These are phyloP conservation scores for Postia placenta DNA, from an alignment of 768 basidiomycete species.

Conservation along the genomic window DNA sequence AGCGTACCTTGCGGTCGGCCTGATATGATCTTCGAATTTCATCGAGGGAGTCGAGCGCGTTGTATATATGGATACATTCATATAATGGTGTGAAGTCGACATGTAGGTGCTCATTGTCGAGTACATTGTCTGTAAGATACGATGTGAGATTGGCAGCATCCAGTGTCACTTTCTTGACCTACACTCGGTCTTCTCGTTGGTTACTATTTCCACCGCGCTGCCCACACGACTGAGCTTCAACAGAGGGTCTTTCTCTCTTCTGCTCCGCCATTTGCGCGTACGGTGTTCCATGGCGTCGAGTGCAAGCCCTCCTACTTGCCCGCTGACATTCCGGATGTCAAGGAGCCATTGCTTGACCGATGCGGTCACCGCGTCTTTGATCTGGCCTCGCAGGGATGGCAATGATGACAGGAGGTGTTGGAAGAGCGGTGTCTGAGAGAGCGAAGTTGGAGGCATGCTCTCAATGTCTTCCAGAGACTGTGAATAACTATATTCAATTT, in stretches of 20 bases:
- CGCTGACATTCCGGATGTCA: constrained; percentile 86
- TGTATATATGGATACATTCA: constrained; percentile 96
- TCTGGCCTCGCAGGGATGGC: constrained; percentile 82
- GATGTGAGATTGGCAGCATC: neutral
- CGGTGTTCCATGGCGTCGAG: constrained; percentile 87
- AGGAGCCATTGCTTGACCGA: constrained; percentile 96
- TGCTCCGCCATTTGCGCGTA: constrained; percentile 73
- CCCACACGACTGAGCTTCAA: constrained; percentile 75
- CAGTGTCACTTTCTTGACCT: constrained; percentile 26
- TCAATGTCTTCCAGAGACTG: constrained; percentile 96
- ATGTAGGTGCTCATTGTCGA: constrained; percentile 83
- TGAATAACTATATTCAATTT: constrained; percentile 21
- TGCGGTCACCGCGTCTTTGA: constrained; percentile 90
- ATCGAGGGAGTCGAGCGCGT: constrained; percentile 82
- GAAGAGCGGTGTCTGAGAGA: constrained; percentile 91
- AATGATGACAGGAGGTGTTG: constrained; percentile 87
- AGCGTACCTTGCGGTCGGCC: constrained; percentile 89
- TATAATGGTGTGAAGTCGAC: constrained; percentile 95
- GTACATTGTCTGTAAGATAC: constrained; percentile 61
- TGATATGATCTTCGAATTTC: constrained; percentile 91
- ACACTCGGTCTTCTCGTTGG: constrained; percentile 95
- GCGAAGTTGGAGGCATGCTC: constrained; percentile 78
- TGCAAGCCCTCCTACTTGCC: constrained; percentile 79
- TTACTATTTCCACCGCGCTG: constrained; percentile 87
- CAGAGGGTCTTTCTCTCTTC: constrained; percentile 80